These are phyloP conservation scores for Aspergillus proliferans DNA, from an alignment of 2,329 filamentous ascomycete species.

Conservation along the genomic window DNA sequence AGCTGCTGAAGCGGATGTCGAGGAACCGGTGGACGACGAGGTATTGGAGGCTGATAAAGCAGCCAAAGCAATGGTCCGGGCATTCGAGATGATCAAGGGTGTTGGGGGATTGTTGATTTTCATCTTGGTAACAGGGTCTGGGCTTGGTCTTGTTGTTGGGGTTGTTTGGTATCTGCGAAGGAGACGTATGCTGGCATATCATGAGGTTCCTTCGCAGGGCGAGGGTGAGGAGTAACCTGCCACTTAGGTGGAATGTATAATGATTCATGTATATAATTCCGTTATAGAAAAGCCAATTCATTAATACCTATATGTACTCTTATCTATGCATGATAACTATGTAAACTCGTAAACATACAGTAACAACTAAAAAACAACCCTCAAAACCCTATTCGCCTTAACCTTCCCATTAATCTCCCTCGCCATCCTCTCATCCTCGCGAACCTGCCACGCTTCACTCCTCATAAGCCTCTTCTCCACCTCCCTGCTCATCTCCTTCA, in stretches of 20 bases:
- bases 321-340: background rate
- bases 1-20: constrained; percentile 10
- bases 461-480: constrained; percentile 17
- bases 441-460: constrained; percentile 7
- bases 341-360: background rate
- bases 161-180: constrained; percentile 15
- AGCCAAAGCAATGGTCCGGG: constrained; percentile 22
- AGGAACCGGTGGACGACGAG: constrained; percentile 2
- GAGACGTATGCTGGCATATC: constrained; percentile 21
- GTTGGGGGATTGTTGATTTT: constrained; percentile 25
- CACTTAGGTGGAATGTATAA: background rate
- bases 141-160: constrained; percentile 18
- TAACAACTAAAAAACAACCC: constrained; percentile 7
- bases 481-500: constrained; percentile 7
- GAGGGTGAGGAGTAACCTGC: constrained; percentile 1
- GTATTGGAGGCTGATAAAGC: constrained; percentile 21
- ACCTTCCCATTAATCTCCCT: constrained; percentile 7
- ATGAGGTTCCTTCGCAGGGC: constrained; percentile 25
- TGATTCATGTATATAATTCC: background rate
- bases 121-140: constrained; percentile 17
- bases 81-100: constrained; percentile 25
- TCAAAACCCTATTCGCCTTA: constrained; percentile 10
- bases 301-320: background rate
- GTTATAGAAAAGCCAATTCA: background rate
- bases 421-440: constrained; percentile 13